These are phyloP conservation scores for Magnusiomyces fungicola DNA, from an alignment of 1,139 yeast genomes.

Conservation along the genomic window DNA sequence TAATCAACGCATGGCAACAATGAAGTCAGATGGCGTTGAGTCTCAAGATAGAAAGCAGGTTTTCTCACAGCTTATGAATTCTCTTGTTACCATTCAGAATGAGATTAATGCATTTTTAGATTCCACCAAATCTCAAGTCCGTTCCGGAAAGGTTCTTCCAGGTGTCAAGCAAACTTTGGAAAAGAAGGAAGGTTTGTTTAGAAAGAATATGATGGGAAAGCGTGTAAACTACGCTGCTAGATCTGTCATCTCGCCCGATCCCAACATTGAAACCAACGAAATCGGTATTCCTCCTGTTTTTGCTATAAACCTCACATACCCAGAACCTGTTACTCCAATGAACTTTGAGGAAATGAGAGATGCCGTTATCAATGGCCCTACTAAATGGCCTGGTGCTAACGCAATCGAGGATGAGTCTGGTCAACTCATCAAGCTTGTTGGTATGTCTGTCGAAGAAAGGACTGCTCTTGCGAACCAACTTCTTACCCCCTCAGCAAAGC, in stretches of 20 bases:
- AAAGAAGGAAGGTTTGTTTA: slow-evolving; percentile 96
- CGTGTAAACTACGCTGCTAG: slow-evolving; percentile 99
- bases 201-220: slow-evolving; percentile 99
- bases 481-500: slow-evolving; percentile 66
- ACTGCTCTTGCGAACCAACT: slow-evolving; percentile 94
- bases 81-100: slow-evolving; percentile 89
- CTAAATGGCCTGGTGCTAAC: slow-evolving; percentile 97
- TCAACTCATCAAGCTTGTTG: slow-evolving; percentile 68
- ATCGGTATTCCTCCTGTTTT: slow-evolving; percentile 99
- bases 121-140: slow-evolving; percentile 76
- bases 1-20: slow-evolving; percentile 51
- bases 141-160: slow-evolving; percentile 73
- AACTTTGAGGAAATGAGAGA: slow-evolving; percentile 86
- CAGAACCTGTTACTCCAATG: slow-evolving; percentile 96
- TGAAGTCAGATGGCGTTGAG: slow-evolving; percentile 60
- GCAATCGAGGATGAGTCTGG: slow-evolving; percentile 97
- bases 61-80: slow-evolving; percentile 87
- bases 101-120: slow-evolving; percentile 93
- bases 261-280: slow-evolving; percentile 93
- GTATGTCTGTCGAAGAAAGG: slow-evolving; percentile 90
- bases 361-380: slow-evolving; percentile 96
- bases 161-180: slow-evolving; percentile 97
- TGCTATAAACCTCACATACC: slow-evolving; percentile 90
- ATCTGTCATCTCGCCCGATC: slow-evolving; percentile 98
- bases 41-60: slow-evolving; percentile 66